Conservation (phyloP, 805 yeast species). For the Wickerhamomyces bisporus region DNA sequence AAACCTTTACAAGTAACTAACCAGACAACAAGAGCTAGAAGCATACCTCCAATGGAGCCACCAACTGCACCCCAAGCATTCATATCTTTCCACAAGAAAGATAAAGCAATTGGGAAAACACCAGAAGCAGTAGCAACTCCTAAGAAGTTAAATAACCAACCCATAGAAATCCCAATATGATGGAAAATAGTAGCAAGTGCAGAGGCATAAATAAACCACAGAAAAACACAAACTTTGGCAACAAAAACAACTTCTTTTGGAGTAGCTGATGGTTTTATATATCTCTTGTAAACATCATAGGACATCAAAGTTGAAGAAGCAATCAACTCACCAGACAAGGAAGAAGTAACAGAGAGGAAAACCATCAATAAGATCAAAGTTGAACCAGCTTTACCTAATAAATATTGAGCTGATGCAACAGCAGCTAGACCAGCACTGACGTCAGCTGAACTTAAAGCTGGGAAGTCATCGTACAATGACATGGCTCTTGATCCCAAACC, state of each 20-base stretch:
- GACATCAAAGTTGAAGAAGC: conserved; percentile 38
- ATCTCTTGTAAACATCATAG: conserved; percentile 41
- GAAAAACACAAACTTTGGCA: conserved; percentile 38
- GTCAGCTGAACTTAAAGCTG: conserved; percentile 33
- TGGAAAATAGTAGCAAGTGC: conserved; percentile 33
- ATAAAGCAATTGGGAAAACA: conserved; percentile 33
- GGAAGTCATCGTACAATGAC: conserved; percentile 26
- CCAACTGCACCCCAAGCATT: conserved; percentile 33
- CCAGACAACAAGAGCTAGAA: conserved; percentile 34
- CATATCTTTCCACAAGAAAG: conserved; percentile 35
- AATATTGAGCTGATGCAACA: conserved; percentile 35
- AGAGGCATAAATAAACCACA: conserved; percentile 33
- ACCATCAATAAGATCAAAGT: conserved; percentile 36
- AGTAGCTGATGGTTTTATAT: conserved; percentile 37
- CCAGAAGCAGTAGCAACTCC: conserved; percentile 39
- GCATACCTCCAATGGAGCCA: conserved; percentile 34
- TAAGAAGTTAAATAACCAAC: conserved; percentile 35
- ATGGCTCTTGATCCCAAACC: conserved; percentile 36
- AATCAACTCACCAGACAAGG: conserved; percentile 37
- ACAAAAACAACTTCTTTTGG: conserved; percentile 36
- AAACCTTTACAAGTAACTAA: conserved; percentile 31
- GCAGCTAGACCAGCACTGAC: conserved; percentile 34
- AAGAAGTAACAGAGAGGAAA: conserved; percentile 37
- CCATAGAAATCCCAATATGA: conserved; percentile 30
- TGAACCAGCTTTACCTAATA: conserved; percentile 40